Conservation (phyloP, 768 basidiomycete species). For the Zangia roseola region DNA sequence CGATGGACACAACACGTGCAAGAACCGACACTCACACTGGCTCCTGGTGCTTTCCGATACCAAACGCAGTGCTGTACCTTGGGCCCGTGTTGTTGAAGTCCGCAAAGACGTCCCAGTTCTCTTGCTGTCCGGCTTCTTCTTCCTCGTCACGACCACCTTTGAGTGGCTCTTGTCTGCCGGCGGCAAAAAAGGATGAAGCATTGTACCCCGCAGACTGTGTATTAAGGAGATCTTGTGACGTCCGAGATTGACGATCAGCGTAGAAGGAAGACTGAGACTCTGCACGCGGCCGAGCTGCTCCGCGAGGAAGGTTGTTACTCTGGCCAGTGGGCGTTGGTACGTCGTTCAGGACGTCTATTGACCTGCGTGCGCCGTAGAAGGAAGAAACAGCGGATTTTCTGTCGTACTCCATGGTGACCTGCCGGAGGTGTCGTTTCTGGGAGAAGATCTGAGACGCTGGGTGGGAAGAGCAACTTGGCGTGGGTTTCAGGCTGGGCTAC, state of each 20-base stretch:
- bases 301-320: constrained; percentile 19
- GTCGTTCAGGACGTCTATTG: constrained; percentile 60
- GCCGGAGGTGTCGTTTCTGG: neutral
- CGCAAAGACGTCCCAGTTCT: constrained; percentile 78
- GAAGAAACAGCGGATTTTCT: constrained; percentile 78
- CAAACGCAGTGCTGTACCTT: constrained; percentile 66
- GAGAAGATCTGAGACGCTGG: neutral
- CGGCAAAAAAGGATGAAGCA: constrained; percentile 60
- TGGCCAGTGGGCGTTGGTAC: constrained; percentile 33
- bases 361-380: constrained; percentile 66
- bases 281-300: constrained; percentile 47
- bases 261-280: constrained; percentile 77
- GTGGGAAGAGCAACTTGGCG: constrained; percentile 12
- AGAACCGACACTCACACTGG: constrained; percentile 43
- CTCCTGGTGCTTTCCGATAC: constrained; percentile 36
- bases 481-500: constrained; percentile 1
- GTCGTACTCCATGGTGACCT: constrained; percentile 63
- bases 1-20: neutral
- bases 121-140: constrained; percentile 41
- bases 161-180: constrained; percentile 72
- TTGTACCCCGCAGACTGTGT: constrained; percentile 73
- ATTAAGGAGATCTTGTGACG: constrained; percentile 49
- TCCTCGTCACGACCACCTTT: constrained; percentile 79
- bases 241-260: constrained; percentile 35
- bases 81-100: constrained; percentile 90